A percentile compares a stretch with the other conserved stretches of the same genome.
These are phyloP conservation scores for Fusarium pseudograminearum DNA, from an alignment of 2,329 filamentous ascomycete species.

Conservation along the genomic window DNA sequence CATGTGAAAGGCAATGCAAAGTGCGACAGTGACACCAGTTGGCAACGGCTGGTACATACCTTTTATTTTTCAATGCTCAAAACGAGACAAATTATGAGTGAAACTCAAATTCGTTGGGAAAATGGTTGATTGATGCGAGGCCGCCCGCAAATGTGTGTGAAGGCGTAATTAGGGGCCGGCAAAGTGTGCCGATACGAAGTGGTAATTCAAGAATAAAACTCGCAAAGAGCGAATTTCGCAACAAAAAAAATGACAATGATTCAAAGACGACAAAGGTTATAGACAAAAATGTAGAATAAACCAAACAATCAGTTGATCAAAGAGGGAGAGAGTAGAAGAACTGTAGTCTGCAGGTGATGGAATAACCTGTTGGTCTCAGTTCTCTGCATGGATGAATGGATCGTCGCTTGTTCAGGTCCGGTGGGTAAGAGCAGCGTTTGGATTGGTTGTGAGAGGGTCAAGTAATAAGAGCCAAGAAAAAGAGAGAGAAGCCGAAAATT, in stretches of 20 bases:
- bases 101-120: constrained; percentile 20
- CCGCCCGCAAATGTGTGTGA: constrained; percentile 2
- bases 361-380: constrained; percentile 28
- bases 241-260: neutral
- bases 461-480: constrained; percentile 31
- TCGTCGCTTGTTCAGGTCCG: constrained; percentile 35
- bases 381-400: constrained; percentile 29
- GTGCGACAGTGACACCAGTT: constrained; percentile 33
- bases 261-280: neutral
- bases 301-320: constrained; percentile 15
- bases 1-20: constrained; percentile 10
- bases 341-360: constrained; percentile 14
- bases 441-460: constrained; percentile 20
- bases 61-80: constrained; percentile 17
- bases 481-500: constrained; percentile 21
- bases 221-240: neutral
- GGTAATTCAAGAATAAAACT: neutral
- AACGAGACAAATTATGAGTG: constrained; percentile 11
- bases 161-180: constrained; percentile 8
- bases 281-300: constrained; percentile 8
- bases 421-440: constrained; percentile 22
- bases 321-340: constrained; percentile 7
- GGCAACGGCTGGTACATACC: constrained; percentile 34
- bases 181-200: neutral
- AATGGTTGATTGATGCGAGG: constrained; percentile 14